phyloP scores from a whole-genome alignment of 139 green algal species.

The Tetradesmus obliquus region DNA sequence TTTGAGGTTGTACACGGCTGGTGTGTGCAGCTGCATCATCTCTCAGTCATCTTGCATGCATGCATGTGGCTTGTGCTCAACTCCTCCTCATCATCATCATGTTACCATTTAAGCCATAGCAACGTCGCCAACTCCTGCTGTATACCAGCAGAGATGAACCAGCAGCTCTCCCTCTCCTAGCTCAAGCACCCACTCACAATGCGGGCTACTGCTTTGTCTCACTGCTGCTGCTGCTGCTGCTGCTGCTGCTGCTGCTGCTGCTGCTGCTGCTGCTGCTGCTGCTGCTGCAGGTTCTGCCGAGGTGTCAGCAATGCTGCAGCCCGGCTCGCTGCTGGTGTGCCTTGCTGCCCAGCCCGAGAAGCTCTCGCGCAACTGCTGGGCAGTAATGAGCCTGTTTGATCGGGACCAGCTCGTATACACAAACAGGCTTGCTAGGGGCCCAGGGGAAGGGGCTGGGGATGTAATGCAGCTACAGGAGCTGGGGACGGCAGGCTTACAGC shows the following conservation, averaged over 20 bases:
- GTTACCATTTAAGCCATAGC: no score
- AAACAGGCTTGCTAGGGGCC: not conserved
- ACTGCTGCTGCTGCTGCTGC: not conserved
- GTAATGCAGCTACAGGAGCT: not conserved
- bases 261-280: not conserved
- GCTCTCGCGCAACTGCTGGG: constrained; percentile 17
- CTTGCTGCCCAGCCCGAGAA: not conserved
- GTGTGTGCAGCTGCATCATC: no score
- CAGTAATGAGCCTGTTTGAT: constrained; percentile 1
- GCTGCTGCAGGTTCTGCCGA: constrained; percentile 12
- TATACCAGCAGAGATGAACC: no score
- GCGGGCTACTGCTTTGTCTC: no score
- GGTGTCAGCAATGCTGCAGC: constrained; percentile 14
- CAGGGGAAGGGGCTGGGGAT: not conserved
- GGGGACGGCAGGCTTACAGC: not conserved
- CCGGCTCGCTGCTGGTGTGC: constrained; percentile 8
- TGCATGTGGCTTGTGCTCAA: not conserved
- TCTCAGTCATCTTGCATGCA: not conserved
- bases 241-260: not conserved
- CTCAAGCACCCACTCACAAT: no score
- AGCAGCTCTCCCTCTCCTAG: no score
- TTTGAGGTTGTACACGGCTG: no score
- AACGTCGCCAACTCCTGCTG: no score
- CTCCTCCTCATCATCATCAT: no score
- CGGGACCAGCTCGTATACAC: not conserved